Base-by-base conservation (phyloP, 2,329 filamentous ascomycete species). In the Apiospora malaysiana region DNA sequence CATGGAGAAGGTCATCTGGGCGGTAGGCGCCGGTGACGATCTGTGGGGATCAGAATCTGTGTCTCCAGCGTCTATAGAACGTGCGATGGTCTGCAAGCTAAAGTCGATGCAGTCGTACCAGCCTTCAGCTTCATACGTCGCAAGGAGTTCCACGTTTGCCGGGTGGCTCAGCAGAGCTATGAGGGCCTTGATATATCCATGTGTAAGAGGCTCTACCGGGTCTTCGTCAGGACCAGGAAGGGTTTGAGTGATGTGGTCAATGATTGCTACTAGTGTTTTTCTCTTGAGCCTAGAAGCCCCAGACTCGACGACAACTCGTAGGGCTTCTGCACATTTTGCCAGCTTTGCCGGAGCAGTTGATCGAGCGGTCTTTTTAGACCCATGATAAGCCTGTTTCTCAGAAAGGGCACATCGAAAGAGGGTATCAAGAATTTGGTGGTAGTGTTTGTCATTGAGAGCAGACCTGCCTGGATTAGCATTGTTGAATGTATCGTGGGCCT, bases 201-300 rank as follows among this genome's bases (percentile, higher is more conserved):
- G 86, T 32, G 91, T 83, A 6, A 99, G 85, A 16, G 92, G 91
- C 71, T 90, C 86, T 73, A 94, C 90, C 69, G 92, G 88, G 2
- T 85, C 86, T 18, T 90, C 90, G 69, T 90, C 88, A 0, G 86
- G 80, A 21, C 85, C 87, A 1, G 90, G 88, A 4, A 97, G 85
- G 23, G 90, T 90, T 74, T 97, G 91, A 3, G 90, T 91, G 72
- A 98, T 92, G 81, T 97, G 94, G 74, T 94, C 91, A 74, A 97
- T 85, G 21, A 98, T 84, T 7, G 92, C 89, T 75, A 91, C 88
- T n/a, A 95, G 85, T 0, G 94, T 95, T 79, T 94, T 97, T 72
- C 86, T 85, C 77, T 91, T 92, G 73, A 98, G 81, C 72, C 88
- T 91, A 25, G 86, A 82, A 43, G 91, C 85, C 27, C 93, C 92